Percentiles rank a stretch among this genome's conserved stretches.
Evolutionary conservation across 169 alveolate species (phyloP).

Genomic region (Babesia divergens): DNA sequence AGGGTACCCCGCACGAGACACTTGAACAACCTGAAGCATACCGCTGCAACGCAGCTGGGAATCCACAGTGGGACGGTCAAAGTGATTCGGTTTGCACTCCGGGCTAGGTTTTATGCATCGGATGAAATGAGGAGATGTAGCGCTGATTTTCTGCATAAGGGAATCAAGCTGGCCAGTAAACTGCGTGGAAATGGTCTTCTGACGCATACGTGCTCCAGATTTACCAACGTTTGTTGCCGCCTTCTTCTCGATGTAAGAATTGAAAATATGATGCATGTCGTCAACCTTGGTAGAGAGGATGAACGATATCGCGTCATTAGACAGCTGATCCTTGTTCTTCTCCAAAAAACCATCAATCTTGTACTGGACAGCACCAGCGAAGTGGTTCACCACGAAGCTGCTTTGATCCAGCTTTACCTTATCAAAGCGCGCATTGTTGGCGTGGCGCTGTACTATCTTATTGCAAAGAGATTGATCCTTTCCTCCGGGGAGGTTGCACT

Average conservation of each 20-base stretch:
- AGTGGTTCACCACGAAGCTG: slow-evolving; percentile 89
- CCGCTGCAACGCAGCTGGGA: slow-evolving; percentile 90
- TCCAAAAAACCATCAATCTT: slow-evolving; percentile 89
- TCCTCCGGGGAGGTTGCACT: slow-evolving; percentile 89
- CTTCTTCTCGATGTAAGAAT: slow-evolving; percentile 32
- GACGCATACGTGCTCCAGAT: slow-evolving; percentile 9
- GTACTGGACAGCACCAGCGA: slow-evolving; percentile 95
- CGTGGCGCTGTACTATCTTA: slow-evolving; percentile 76
- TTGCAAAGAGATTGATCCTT: slow-evolving; percentile 79
- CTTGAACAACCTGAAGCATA: slow-evolving; percentile 88
- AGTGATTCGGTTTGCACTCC: slow-evolving; percentile 80
- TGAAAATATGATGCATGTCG: slow-evolving; percentile 55
- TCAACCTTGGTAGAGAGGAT: slow-evolving; percentile 62
- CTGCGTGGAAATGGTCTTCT: slow-evolving; percentile 85
- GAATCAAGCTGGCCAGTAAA: slow-evolving; percentile 88
- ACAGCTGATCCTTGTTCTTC: slow-evolving; percentile 93
- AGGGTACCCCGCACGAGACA: slow-evolving; percentile 93
- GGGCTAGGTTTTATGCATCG: slow-evolving; percentile 94
- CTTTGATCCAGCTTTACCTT: slow-evolving; percentile 78
- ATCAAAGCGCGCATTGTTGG: slow-evolving; percentile 70
- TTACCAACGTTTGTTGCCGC: slow-evolving; percentile 11
- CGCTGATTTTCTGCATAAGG: slow-evolving; percentile 83
- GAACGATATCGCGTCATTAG: slow-evolving; percentile 68
- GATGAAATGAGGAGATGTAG: slow-evolving; percentile 90
- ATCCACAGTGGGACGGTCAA: slow-evolving; percentile 86